Percentiles rank a stretch among this genome's conserved stretches.
These are phyloP conservation scores for Cutaneotrichosporon sp. DNA, from an alignment of 1,284 basidiomycete genomes.

Conservation along the genomic window DNA sequence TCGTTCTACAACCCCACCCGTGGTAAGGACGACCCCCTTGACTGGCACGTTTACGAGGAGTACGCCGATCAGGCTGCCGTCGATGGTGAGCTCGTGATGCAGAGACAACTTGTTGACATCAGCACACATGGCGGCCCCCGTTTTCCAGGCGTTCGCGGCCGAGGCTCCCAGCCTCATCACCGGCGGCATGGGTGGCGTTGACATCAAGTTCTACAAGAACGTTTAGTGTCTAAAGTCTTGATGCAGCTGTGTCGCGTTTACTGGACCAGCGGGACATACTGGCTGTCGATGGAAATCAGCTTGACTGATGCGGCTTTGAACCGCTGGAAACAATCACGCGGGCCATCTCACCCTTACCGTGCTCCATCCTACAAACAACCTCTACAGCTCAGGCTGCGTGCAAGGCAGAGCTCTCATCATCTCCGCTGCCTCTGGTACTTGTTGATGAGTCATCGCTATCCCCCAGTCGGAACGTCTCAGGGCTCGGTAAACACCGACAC, in stretches of 20 bases:
- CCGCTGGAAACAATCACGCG: too few relatives aligned
- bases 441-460: too few relatives aligned
- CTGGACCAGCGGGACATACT: not conserved
- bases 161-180: constrained; percentile 10
- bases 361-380: too few relatives aligned
- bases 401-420: too few relatives aligned
- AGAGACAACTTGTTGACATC: not conserved
- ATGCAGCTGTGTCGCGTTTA: not conserved
- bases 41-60: constrained; percentile 23
- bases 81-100: constrained; percentile 10
- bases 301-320: too few relatives aligned
- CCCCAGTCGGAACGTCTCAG: too few relatives aligned
- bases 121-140: constrained; percentile 19
- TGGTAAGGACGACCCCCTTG: constrained; percentile 17
- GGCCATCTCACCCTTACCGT: too few relatives aligned
- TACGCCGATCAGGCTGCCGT: constrained; percentile 19
- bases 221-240: constrained; percentile 4
- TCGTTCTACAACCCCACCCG: constrained; percentile 14
- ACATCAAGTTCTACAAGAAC: constrained; percentile 13
- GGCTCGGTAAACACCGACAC: too few relatives aligned
- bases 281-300: too few relatives aligned
- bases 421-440: too few relatives aligned
- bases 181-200: constrained; percentile 15
- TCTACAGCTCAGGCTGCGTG: too few relatives aligned
- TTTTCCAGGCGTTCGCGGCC: constrained; percentile 15